These are phyloP conservation scores for Straminergon stramineum DNA, from an alignment of 225 moss, liverwort and hornwort species.

Conservation along the genomic window DNA sequence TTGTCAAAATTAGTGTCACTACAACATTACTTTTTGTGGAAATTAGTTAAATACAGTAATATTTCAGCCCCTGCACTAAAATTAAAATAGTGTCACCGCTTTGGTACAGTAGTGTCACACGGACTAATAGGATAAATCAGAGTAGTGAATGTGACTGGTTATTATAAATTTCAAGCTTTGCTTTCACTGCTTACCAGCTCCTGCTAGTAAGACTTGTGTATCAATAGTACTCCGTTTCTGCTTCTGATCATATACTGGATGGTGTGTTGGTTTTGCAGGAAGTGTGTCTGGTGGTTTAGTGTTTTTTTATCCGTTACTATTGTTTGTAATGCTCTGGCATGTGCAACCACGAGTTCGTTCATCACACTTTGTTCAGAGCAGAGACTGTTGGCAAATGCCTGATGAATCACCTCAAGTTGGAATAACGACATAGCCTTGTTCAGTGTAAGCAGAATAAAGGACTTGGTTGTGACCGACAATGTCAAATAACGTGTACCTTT, in stretches of 20 bases:
- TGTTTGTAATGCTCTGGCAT: background rate
- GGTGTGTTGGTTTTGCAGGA: background rate
- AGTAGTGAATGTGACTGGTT: background rate
- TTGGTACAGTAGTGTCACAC: background rate
- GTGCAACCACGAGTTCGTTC: background rate
- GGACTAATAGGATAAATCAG: background rate
- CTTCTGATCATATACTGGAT: background rate
- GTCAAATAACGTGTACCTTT: background rate
- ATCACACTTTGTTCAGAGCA: background rate
- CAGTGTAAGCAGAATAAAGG: background rate
- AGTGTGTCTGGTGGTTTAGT: background rate
- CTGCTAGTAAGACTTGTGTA: background rate
- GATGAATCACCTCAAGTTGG: slow-evolving; percentile 11
- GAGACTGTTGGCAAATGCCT: background rate
- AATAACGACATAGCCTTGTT: background rate
- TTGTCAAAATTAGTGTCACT: background rate
- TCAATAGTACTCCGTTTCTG: background rate
- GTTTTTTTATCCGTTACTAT: background rate
- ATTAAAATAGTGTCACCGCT: background rate
- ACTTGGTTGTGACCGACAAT: background rate
- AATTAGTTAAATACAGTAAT: background rate
- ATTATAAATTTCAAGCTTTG: background rate
- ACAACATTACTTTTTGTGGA: background rate
- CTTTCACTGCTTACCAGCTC: background rate
- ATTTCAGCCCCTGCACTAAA: background rate